A percentile compares a stretch with the other conserved stretches of the same genome.
Conservation (phyloP, 306 rosid genomes). For the Medicago truncatula region DNA sequence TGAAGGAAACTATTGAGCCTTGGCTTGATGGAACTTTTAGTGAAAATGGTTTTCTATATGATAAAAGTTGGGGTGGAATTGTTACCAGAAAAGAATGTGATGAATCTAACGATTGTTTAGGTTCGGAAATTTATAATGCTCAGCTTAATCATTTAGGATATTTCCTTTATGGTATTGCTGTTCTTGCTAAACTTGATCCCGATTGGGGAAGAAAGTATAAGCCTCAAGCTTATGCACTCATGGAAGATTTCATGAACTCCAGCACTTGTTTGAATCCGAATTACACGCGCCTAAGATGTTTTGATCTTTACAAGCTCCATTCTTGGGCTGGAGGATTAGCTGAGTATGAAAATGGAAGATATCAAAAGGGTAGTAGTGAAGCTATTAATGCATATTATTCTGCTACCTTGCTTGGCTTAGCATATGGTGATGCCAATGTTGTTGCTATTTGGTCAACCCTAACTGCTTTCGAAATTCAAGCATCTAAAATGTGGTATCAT, state of each 20-base stretch:
- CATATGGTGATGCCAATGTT: neutral
- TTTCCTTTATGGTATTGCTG: neutral
- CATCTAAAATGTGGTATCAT: neutral
- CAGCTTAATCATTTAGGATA: neutral
- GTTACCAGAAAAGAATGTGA: neutral
- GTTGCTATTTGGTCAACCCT: neutral
- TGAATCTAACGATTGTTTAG: neutral
- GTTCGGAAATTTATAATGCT: neutral
- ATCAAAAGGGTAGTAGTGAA: neutral
- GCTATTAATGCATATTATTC: neutral
- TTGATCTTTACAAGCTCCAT: slow-evolving; percentile 66
- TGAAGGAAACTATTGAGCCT: slow-evolving; percentile 9
- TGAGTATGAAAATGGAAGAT: slow-evolving; percentile 29
- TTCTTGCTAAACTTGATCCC: slow-evolving; percentile 57
- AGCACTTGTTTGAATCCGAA: slow-evolving; percentile 38
- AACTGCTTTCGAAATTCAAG: neutral
- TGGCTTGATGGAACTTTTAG: neutral
- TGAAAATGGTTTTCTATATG: neutral
- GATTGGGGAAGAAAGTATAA: slow-evolving; percentile 59
- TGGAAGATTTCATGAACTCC: slow-evolving; percentile 63
- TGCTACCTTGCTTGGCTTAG: neutral
- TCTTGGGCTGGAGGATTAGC: slow-evolving; percentile 73
- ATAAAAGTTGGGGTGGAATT: neutral
- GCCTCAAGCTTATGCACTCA: slow-evolving; percentile 63
- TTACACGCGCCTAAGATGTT: slow-evolving; percentile 66